Evolutionary conservation across 2,329 filamentous ascomycete genomes (phyloP).

Genomic region (Rosellinia necatrix): DNA sequence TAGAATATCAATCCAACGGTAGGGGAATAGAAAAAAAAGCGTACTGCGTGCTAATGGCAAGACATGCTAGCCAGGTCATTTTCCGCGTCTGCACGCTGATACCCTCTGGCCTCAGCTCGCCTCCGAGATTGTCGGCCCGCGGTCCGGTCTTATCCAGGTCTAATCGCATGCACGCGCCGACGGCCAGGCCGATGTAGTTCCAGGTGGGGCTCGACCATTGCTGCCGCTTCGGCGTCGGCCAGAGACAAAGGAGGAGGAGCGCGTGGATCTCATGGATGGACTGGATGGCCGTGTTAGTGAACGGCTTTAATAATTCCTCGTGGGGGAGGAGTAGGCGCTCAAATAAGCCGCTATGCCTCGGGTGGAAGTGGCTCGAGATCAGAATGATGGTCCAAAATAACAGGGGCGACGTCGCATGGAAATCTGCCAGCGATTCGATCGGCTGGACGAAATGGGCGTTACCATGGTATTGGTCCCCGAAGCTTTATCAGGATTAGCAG

Average conservation of each 20-base stretch:
- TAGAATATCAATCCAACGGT: too few species aligned
- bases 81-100: conserved; percentile 9
- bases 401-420: conserved; percentile 11
- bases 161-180: conserved; percentile 20
- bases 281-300: conserved; percentile 17
- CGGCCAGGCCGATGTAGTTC: conserved; percentile 24
- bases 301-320: conserved; percentile 13
- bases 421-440: conserved; percentile 7
- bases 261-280: conserved; percentile 24
- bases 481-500: conserved; percentile 19
- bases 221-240: conserved; percentile 13
- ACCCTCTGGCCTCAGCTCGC: background rate
- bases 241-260: conserved; percentile 21
- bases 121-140: background rate
- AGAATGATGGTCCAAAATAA: conserved; percentile 26
- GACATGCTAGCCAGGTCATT: conserved; percentile 23
- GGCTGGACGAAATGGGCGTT: conserved; percentile 19
- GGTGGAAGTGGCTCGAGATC: conserved; percentile 16
- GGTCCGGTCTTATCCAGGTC: conserved; percentile 11
- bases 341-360: conserved; percentile 10
- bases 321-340: conserved; percentile 4
- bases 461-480: conserved; percentile 15
- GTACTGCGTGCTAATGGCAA: conserved; percentile 22
- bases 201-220: conserved; percentile 13
- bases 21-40: too few species aligned